Conservation (phyloP, 805 yeast species). For the Diddensiella transvaalensis region DNA sequence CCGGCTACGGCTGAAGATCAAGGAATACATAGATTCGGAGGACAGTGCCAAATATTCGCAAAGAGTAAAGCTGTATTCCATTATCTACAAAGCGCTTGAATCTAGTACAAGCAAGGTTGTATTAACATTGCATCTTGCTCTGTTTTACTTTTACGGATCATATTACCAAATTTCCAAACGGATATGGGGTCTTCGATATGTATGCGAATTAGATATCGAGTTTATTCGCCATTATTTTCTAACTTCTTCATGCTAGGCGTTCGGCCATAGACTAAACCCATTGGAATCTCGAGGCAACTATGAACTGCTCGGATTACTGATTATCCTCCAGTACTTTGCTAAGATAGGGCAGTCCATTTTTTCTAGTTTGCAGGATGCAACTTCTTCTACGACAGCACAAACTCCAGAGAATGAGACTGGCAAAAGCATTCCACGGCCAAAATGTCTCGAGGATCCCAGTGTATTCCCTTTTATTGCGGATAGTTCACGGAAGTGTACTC, state of each 20-base stretch:
- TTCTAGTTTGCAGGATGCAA: not conserved
- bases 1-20: constrained; percentile 20
- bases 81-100: not conserved
- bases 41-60: not conserved
- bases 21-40: not conserved
- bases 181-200: constrained; percentile 75
- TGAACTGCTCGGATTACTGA: constrained; percentile 58
- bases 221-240: not conserved
- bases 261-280: constrained; percentile 34
- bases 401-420: constrained; percentile 13
- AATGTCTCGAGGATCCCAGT: constrained; percentile 55
- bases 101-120: constrained; percentile 36
- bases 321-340: constrained; percentile 29
- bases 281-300: constrained; percentile 44
- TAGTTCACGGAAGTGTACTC: constrained; percentile 70
- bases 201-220: constrained; percentile 25
- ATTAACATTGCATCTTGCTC: constrained; percentile 68
- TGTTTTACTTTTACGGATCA: constrained; percentile 78
- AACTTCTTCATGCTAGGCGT: constrained; percentile 14
- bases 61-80: not conserved
- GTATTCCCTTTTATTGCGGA: constrained; percentile 67
- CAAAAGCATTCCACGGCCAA: constrained; percentile 21
- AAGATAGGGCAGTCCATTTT: not conserved
- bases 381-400: constrained; percentile 11
- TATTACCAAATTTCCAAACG: constrained; percentile 79